Conservation (phyloP, 2,329 filamentous ascomycete species). For the Thermothelomyces thermophilus region DNA sequence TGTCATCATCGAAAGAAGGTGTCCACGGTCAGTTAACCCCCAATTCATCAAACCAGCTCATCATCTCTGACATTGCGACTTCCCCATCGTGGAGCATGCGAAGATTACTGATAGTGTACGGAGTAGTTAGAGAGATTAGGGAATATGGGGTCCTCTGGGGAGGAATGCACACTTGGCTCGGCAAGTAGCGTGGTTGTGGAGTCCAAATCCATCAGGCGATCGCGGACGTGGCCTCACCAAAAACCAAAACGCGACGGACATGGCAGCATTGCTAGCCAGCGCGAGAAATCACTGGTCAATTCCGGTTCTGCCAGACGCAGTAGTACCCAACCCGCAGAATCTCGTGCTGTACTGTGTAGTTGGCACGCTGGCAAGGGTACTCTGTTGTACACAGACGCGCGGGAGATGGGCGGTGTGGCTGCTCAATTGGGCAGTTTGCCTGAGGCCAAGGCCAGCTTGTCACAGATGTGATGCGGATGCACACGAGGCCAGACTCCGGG, state of each 20-base stretch:
- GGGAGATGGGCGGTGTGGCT: conserved; percentile 21
- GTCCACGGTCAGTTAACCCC: conserved; percentile 2
- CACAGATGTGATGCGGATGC: background rate
- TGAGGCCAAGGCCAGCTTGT: background rate
- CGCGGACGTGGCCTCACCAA: conserved; percentile 23
- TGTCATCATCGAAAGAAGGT: conserved; percentile 10
- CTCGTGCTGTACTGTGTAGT: conserved; percentile 13
- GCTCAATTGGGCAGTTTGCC: conserved; percentile 14
- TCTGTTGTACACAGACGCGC: conserved; percentile 13
- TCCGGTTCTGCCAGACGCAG: conserved; percentile 18
- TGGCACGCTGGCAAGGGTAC: conserved; percentile 4
- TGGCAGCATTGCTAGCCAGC: background rate
- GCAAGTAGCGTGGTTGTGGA: conserved; percentile 13
- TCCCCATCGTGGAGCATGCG: conserved; percentile 12
- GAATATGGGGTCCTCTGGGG: background rate
- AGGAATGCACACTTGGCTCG: conserved; percentile 11
- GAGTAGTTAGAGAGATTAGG: background rate
- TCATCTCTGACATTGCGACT: conserved; percentile 6
- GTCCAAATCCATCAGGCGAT: conserved; percentile 2
- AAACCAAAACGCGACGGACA: background rate
- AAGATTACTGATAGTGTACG: conserved; percentile 4
- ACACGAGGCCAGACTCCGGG: background rate
- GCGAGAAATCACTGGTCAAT: conserved; percentile 6
- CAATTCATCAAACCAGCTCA: background rate
- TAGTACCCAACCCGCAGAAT: conserved; percentile 23